These are phyloP conservation scores for Tremella yokohamensis DNA, from an alignment of 768 basidiomycete species.

Conservation along the genomic window DNA sequence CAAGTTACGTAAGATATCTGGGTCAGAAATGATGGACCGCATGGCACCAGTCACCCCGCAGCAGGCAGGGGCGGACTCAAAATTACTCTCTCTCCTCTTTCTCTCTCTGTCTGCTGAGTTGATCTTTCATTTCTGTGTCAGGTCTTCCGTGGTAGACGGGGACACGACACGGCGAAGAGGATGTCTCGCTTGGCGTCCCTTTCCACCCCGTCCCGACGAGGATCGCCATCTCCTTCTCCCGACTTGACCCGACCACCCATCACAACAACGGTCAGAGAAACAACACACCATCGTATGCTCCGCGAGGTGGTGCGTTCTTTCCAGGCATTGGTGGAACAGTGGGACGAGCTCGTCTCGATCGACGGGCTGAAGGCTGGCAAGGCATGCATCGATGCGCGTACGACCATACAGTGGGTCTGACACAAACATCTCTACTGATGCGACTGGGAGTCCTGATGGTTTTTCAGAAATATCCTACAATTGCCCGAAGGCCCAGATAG, in stretches of 20 bases:
- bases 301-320: conserved; percentile 1
- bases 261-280: background rate
- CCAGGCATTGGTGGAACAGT: conserved; percentile 48
- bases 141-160: no score
- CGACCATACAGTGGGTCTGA: conserved; percentile 72
- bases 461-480: conserved; percentile 28
- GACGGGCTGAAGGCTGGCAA: conserved; percentile 76
- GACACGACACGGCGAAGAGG: no score
- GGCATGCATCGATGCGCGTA: conserved; percentile 69
- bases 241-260: background rate
- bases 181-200: conserved; percentile 2
- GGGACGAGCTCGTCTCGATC: conserved; percentile 76
- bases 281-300: conserved; percentile 1
- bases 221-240: background rate
- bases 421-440: background rate
- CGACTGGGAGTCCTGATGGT: background rate
- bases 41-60: no score
- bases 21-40: no score
- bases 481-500: conserved; percentile 25
- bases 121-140: no score
- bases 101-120: no score
- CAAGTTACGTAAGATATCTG: no score
- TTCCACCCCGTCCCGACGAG: conserved; percentile 1
- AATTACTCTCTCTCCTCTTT: no score
- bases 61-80: no score